Percentiles rank a stretch among this genome's conserved stretches.
Conservation (phyloP, 169 alveolate species). For the Plasmodium ovale region DNA sequence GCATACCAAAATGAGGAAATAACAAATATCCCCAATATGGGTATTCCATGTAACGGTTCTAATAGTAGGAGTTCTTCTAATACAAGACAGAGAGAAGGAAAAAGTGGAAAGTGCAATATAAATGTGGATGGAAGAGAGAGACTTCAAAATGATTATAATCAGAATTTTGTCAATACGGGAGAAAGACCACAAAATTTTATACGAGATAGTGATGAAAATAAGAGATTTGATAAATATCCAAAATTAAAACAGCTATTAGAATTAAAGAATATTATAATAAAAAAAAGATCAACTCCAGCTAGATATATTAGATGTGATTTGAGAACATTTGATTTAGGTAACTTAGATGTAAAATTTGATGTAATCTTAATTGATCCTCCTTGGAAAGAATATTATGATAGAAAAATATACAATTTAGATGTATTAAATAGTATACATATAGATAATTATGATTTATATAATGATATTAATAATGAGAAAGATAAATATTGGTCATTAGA, state of each 20-base stretch:
- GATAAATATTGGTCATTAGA: constrained; percentile 80
- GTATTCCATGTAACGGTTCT: background rate
- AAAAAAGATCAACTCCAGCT: constrained; percentile 92
- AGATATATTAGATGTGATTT: constrained; percentile 89
- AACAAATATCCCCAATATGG: background rate
- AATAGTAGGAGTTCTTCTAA: background rate
- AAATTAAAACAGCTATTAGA: constrained; percentile 90
- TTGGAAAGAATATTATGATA: constrained; percentile 85
- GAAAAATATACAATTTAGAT: constrained; percentile 70
- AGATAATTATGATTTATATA: constrained; percentile 58
- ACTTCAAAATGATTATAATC: constrained; percentile 90
- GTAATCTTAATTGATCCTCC: constrained; percentile 95
- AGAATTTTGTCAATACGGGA: constrained; percentile 92
- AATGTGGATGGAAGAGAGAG: constrained; percentile 83
- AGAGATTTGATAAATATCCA: constrained; percentile 90
- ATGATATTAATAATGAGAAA: constrained; percentile 52
- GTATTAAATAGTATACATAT: constrained; percentile 52
- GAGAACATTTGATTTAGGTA: constrained; percentile 87
- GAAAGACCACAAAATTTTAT: constrained; percentile 94
- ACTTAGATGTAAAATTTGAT: constrained; percentile 90
- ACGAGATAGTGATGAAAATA: constrained; percentile 90
- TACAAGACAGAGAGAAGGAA: background rate
- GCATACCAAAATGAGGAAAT: background rate
- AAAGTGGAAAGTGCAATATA: constrained; percentile 28
- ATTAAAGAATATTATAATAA: constrained; percentile 89